These are phyloP conservation scores for Leccinum olivaceopallidum DNA, from an alignment of 768 basidiomycete genomes.

Conservation along the genomic window DNA sequence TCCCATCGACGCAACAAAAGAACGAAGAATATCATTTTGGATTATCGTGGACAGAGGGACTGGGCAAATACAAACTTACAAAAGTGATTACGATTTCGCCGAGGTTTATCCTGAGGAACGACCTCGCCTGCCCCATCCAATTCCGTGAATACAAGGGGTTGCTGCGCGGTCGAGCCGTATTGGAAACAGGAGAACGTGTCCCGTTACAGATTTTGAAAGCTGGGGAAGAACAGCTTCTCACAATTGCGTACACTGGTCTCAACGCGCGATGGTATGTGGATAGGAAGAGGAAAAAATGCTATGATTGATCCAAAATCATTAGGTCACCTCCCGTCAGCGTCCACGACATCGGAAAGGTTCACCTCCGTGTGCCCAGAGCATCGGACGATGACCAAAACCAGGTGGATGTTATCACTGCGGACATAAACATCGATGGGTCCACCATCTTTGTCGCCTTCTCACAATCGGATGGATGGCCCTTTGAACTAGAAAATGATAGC, in stretches of 20 bases:
- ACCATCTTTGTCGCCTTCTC: conserved; percentile 85
- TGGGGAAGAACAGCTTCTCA: conserved; percentile 73
- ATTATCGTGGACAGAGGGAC: conserved; percentile 88
- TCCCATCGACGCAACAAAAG: conserved; percentile 61
- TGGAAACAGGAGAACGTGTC: conserved; percentile 68
- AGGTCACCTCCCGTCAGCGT: conserved; percentile 95
- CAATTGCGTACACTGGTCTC: conserved; percentile 82
- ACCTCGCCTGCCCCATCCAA: conserved; percentile 62
- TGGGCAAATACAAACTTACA: conserved; percentile 96
- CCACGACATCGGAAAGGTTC: conserved; percentile 83
- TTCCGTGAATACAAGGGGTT: conserved; percentile 84
- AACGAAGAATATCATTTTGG: conserved; percentile 78
- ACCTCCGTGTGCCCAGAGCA: conserved; percentile 65
- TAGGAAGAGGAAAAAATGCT: neutral
- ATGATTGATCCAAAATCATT: conserved; percentile 3
- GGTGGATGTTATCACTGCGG: conserved; percentile 65
- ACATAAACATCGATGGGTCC: conserved; percentile 81
- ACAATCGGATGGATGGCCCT: conserved; percentile 77
- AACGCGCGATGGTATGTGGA: conserved; percentile 73
- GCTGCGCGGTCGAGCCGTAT: conserved; percentile 57
- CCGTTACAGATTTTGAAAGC: conserved; percentile 67
- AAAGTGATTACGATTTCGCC: conserved; percentile 93
- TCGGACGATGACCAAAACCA: conserved; percentile 29
- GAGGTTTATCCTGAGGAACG: conserved; percentile 88
- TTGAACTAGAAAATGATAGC: conserved; percentile 87